phyloP scores from a whole-genome alignment of 306 rosid species.

The Argentina anserina region DNA sequence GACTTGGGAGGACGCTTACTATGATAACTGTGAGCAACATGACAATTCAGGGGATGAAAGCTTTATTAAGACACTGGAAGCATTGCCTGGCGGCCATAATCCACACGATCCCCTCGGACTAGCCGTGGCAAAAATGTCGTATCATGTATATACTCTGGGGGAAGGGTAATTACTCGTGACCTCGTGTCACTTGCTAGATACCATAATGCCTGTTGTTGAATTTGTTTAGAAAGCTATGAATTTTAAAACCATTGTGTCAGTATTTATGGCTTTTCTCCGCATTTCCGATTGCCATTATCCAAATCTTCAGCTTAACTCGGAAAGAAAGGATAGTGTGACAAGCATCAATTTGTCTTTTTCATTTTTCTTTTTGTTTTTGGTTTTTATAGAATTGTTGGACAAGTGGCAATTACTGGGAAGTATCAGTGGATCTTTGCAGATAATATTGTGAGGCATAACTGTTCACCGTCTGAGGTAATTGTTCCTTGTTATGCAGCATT shows the following conservation, averaged over 20 bases:
- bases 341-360: not conserved
- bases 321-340: not conserved
- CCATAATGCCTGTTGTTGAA: not conserved
- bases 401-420: slow-evolving; percentile 85
- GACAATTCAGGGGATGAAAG: slow-evolving; percentile 40
- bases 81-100: slow-evolving; percentile 44
- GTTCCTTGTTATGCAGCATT: slow-evolving; percentile 21
- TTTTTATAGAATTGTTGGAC: slow-evolving; percentile 73
- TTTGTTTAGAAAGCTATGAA: not conserved
- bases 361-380: not conserved
- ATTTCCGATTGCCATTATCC: not conserved
- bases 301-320: not conserved
- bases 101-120: slow-evolving; percentile 65
- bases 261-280: not conserved
- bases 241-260: not conserved
- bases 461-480: slow-evolving; percentile 65
- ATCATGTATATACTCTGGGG: slow-evolving; percentile 80
- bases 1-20: slow-evolving; percentile 95
- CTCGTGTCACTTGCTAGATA: slow-evolving; percentile 17
- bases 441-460: slow-evolving; percentile 42
- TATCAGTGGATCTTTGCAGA: slow-evolving; percentile 90
- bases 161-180: slow-evolving; percentile 65
- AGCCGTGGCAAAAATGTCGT: slow-evolving; percentile 89
- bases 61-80: slow-evolving; percentile 48
- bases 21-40: slow-evolving; percentile 50